Base-by-base conservation (phyloP, 2,329 filamentous ascomycete species). In the Ophiostoma tasmaniense region DNA sequence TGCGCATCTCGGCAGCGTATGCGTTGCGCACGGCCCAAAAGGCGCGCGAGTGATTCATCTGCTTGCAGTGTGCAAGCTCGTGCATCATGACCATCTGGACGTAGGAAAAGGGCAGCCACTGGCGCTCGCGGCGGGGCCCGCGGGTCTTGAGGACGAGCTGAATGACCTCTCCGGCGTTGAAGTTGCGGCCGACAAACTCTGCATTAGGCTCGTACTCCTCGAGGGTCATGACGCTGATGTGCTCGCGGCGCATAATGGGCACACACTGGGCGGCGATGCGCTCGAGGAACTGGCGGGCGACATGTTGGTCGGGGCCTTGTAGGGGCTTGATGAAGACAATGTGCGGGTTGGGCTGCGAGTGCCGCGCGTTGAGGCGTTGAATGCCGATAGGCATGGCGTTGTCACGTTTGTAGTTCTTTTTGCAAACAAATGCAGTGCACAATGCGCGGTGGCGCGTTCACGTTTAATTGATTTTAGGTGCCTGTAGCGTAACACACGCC, bases 51-150 rank as follows among this genome's bases (percentile, higher is more conserved):
- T 96, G 92, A 77, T 96, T 96, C 93, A 96, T 96, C 76, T 96
- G 89, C 77, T 91, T 90, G 82, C 90, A 93, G 77, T 96, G 92
- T 2, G 92, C 92, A 37, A 96, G 81, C 81, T 95, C 91, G 76
- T 96, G 92, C 87, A 96, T 93, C 92, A 96, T 96, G 73, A 96
- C 91, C 90, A 95, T 94, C 78, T 95, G 91, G 20, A 96, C 90
- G 75, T 93, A 92, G 71, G 87, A 83, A 75, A 95, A 93, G 0
- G 91, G 90, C 28, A 96, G 81, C 92, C 92, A 96, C 22, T 65
- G 35, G n/a, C n/a, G 64, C 6, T 14, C 37, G 70, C 81, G 84
- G 33, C 86, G 86, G 0, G 84, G 85, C 4, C 79, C 81, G 0
- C 83, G 84, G 0, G 90, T 87, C 73, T 89, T 89, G 33, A 96